Conservation (phyloP, 371 early-diverging fungal genomes). For the Mortierella sp. region DNA sequence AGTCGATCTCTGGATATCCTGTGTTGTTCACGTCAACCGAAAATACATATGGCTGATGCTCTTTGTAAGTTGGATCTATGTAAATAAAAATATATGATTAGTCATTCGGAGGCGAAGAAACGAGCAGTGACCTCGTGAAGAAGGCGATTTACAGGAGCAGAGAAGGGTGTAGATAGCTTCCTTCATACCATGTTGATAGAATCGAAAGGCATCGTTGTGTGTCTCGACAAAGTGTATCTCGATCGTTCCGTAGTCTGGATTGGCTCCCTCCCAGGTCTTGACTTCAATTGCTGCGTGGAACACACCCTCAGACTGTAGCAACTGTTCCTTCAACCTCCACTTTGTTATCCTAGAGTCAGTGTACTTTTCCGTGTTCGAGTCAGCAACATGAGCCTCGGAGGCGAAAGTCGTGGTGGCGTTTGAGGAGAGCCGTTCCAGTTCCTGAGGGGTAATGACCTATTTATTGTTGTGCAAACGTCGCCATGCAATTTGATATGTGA, state of each 20-base stretch:
- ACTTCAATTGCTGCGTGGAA: constrained; percentile 7
- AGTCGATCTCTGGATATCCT: background rate
- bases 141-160: background rate
- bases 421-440: background rate
- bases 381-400: no score
- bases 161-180: background rate
- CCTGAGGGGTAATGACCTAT: background rate
- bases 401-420: background rate
- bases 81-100: background rate
- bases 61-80: background rate
- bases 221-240: constrained; percentile 6
- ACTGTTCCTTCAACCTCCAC: background rate
- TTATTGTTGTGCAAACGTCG: no score
- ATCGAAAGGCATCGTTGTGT: background rate
- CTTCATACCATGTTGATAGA: background rate
- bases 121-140: background rate
- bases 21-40: constrained; percentile 5
- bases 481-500: background rate
- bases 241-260: background rate
- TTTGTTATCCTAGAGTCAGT: background rate
- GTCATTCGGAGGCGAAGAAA: background rate
- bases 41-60: constrained; percentile 1
- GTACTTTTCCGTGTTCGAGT: background rate
- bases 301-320: background rate
- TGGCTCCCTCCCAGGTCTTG: constrained; percentile 1